These are phyloP conservation scores for Aspergillus alliaceus DNA, from an alignment of 2,329 filamentous ascomycete species.

Conservation along the genomic window DNA sequence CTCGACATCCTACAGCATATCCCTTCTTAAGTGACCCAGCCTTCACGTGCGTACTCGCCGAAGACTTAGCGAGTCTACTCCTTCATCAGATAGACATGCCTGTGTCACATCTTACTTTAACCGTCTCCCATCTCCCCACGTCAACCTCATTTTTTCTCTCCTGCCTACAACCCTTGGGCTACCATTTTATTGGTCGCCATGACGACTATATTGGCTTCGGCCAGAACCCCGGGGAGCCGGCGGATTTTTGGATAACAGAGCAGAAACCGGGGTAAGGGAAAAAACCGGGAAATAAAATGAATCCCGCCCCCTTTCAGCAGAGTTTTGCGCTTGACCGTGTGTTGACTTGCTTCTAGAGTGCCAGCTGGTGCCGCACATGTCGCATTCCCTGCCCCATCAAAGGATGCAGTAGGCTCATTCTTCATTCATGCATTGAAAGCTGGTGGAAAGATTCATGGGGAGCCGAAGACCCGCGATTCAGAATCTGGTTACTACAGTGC, in stretches of 20 bases:
- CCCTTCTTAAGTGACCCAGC: not conserved
- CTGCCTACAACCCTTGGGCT: slow-evolving; percentile 73
- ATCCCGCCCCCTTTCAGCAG: not conserved
- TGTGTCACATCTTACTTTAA: slow-evolving; percentile 62
- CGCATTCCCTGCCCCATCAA: slow-evolving; percentile 67
- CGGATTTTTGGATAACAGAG: slow-evolving; percentile 66
- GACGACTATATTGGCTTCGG: slow-evolving; percentile 63
- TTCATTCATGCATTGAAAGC: slow-evolving; percentile 69
- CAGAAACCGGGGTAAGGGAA: slow-evolving; percentile 56
- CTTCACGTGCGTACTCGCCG: slow-evolving; percentile 10
- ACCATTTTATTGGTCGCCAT: slow-evolving; percentile 66
- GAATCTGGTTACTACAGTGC: slow-evolving; percentile 61
- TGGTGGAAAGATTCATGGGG: slow-evolving; percentile 59
- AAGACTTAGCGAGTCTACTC: slow-evolving; percentile 12
- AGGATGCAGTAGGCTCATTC: slow-evolving; percentile 68
- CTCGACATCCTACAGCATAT: not conserved
- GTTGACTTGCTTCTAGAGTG: slow-evolving; percentile 30
- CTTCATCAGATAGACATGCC: slow-evolving; percentile 49
- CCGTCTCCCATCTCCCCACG: slow-evolving; percentile 74
- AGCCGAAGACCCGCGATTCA: slow-evolving; percentile 54
- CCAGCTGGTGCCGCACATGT: slow-evolving; percentile 60
- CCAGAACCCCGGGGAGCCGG: slow-evolving; percentile 51
- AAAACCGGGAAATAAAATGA: too few species aligned
- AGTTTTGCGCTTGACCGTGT: too few species aligned
- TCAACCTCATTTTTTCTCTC: slow-evolving; percentile 83